Evolutionary conservation across 257 asterid genomes (phyloP), one percentile per base, ranked within the genome.

Genomic region (Rubia yunnanensis): DNA sequence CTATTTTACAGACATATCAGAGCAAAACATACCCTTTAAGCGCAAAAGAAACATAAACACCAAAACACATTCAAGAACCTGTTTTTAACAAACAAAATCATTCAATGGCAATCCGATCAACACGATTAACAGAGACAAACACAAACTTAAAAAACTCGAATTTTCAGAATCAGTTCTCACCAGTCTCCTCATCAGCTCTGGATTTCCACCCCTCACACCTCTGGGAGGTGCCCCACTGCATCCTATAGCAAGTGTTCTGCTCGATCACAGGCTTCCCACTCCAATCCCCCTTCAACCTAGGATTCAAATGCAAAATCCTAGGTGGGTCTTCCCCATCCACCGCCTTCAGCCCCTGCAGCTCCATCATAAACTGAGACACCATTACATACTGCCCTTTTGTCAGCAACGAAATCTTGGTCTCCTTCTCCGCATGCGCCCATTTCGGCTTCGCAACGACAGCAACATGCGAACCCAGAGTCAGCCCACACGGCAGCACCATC

Each of bases 301-400:
- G 98, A 76, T 91, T 91, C 10, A 88, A 77, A 82, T 91, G 98
- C 80, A 91, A 70, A 44, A 88, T 86, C 79, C 96, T 81, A 1
- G 98, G 98, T 0, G 98, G 98, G 64, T 88, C 96, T 77, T 88
- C 98, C 52, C 92, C 96, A 62, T 92, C 98, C 72, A 89, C 97
- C 3, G 86, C 76, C 83, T 87, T 89, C 69, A 92, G 73, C 36
- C 98, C 98, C 80, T 89, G 96, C 70, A 92, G 44, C 73, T 92
- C 98, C 92, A 92, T 85, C 95, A 88, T 85, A 62, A 92, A 92
- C 78, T 92, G 98, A 0, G 98, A 89, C 71, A 92, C 96, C 96
- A 87, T 89, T 72, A 81, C 72, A 59, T 73, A 81, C 60, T 92
- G 96, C 11, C 98, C 95, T 60, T 81, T 85, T 62, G 73, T 80